A percentile compares a stretch with the other conserved stretches of the same genome.
These are phyloP conservation scores for Apiotrichum gracile DNA, from an alignment of 1,284 basidiomycete genomes.

Conservation along the genomic window DNA sequence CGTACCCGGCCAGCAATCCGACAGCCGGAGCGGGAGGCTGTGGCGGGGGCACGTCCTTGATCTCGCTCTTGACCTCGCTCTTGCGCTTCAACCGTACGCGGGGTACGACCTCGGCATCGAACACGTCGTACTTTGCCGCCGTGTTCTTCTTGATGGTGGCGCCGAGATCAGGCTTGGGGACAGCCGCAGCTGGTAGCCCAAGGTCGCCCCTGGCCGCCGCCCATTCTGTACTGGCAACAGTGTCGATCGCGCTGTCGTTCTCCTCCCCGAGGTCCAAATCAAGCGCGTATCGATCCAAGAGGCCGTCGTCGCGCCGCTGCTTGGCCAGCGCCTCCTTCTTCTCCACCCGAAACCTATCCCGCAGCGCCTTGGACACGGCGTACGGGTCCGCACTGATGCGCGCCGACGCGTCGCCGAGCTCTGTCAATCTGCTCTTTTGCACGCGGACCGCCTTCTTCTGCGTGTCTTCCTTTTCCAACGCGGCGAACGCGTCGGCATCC, in stretches of 20 bases:
- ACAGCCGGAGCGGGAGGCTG: neutral
- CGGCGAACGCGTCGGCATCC: constrained; percentile 59
- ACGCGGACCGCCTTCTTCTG: constrained; percentile 66
- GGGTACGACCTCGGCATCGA: neutral
- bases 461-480: constrained; percentile 77
- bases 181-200: neutral
- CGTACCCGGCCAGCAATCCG: neutral
- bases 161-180: neutral
- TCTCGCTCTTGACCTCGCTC: neutral
- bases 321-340: constrained; percentile 70
- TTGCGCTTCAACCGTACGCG: constrained; percentile 2
- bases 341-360: constrained; percentile 74
- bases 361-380: constrained; percentile 61
- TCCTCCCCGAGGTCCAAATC: constrained; percentile 47
- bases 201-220: constrained; percentile 17
- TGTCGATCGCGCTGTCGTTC: constrained; percentile 27
- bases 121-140: constrained; percentile 6
- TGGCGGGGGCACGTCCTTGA: neutral
- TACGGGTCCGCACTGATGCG: constrained; percentile 80
- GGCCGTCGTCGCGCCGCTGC: constrained; percentile 47
- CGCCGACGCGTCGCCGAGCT: constrained; percentile 66
- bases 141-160: constrained; percentile 7
- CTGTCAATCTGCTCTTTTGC: constrained; percentile 68
- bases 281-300: constrained; percentile 69
- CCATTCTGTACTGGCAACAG: constrained; percentile 23